These are phyloP conservation scores for Colletotrichum melonis DNA, from an alignment of 2,329 filamentous ascomycete genomes.

Conservation along the genomic window DNA sequence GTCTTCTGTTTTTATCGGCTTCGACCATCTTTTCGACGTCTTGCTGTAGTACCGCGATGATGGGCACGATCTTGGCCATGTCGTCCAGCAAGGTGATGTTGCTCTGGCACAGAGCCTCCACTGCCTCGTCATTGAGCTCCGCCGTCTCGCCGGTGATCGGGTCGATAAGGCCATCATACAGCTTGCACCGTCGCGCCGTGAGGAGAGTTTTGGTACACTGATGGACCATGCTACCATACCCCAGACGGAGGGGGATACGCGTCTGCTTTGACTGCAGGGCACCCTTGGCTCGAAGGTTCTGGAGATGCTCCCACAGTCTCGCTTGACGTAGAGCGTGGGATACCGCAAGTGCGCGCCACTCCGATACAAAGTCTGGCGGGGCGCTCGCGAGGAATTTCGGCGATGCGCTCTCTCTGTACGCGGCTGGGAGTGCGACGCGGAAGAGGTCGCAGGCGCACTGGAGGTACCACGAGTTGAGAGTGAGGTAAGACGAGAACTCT, in stretches of 20 bases:
- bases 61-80: conserved; percentile 19
- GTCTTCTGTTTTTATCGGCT: not conserved
- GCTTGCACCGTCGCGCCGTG: not conserved
- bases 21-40: conserved; percentile 23
- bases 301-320: conserved; percentile 18
- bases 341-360: conserved; percentile 3
- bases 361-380: not conserved
- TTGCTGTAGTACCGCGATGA: conserved; percentile 21
- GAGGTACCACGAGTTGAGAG: conserved; percentile 27
- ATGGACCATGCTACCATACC: conserved; percentile 17
- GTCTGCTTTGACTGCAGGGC: conserved; percentile 24
- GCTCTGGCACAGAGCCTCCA: conserved; percentile 8
- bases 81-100: conserved; percentile 20
- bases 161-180: not conserved
- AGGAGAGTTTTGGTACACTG: conserved; percentile 26
- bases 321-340: conserved; percentile 20
- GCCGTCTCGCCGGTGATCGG: not conserved
- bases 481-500: conserved; percentile 19
- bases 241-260: conserved; percentile 13
- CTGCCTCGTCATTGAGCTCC: not conserved
- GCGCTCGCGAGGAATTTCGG: conserved; percentile 9
- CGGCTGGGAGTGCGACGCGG: conserved; percentile 3
- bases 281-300: not conserved
- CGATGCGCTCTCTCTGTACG: conserved; percentile 4
- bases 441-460: conserved; percentile 18